Conservation (phyloP, 495 filamentous ascomycete species). For the Pyrenopolyporus hunteri region DNA sequence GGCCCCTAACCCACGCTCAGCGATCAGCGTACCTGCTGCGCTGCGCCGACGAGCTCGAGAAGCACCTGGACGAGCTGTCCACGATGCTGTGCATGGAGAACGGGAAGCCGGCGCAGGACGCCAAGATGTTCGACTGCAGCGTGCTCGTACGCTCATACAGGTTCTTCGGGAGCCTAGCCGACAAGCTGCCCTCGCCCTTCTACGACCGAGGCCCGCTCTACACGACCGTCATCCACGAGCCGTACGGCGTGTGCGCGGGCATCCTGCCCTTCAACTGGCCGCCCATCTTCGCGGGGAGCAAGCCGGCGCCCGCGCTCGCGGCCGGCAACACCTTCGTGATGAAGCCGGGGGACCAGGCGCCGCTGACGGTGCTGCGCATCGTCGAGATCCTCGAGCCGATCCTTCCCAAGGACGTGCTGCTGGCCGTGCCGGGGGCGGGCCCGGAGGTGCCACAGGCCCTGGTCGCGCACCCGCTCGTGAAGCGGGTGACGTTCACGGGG, state of each 20-base stretch:
- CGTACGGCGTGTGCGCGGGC: slow-evolving; percentile 15
- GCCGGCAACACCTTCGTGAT: slow-evolving; percentile 1
- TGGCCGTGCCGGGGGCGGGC: slow-evolving; percentile 2
- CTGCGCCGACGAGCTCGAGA: slow-evolving; percentile 18
- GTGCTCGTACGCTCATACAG: slow-evolving; percentile 1
- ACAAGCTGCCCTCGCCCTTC: slow-evolving; percentile 13
- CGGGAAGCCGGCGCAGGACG: slow-evolving; percentile 7
- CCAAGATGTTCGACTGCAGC: slow-evolving; percentile 13
- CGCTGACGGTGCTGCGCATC: slow-evolving; percentile 9
- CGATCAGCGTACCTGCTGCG: slow-evolving; percentile 10
- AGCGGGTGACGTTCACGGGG: slow-evolving; percentile 75
- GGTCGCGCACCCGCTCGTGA: slow-evolving; percentile 64
- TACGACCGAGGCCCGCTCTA: slow-evolving; percentile 16
- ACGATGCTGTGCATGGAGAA: slow-evolving; percentile 11
- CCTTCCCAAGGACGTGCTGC: slow-evolving; percentile 12
- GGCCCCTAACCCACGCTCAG: slow-evolving; percentile 8
- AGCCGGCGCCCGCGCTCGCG: background rate
- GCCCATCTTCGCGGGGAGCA: slow-evolving; percentile 5
- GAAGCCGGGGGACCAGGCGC: slow-evolving; percentile 1
- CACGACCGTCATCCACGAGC: slow-evolving; percentile 9
- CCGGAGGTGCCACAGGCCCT: slow-evolving; percentile 65
- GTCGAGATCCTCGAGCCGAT: slow-evolving; percentile 14
- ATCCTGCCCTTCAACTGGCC: slow-evolving; percentile 18
- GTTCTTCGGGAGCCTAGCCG: slow-evolving; percentile 2
- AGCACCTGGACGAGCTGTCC: slow-evolving; percentile 10